phyloP scores from a whole-genome alignment of 2,329 filamentous ascomycete species.

The Pseudogymnoascus sp. region DNA sequence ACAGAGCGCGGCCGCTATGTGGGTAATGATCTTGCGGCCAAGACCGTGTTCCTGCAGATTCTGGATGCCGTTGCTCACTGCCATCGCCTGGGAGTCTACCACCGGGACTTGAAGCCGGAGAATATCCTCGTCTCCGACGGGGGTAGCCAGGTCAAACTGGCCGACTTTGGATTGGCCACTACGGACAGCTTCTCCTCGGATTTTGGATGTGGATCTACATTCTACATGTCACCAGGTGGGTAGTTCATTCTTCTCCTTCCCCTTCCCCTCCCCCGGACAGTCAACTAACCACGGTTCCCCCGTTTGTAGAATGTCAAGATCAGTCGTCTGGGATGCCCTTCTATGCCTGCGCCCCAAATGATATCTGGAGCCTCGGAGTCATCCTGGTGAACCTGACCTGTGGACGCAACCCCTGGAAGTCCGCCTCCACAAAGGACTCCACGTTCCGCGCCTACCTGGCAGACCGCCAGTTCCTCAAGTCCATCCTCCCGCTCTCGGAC shows the following conservation, averaged over 20 bases:
- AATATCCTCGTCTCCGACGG: slow-evolving; percentile 89
- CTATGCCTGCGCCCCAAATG: slow-evolving; percentile 90
- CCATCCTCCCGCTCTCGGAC: slow-evolving; percentile 82
- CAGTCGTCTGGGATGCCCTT: slow-evolving; percentile 64
- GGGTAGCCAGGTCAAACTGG: slow-evolving; percentile 86
- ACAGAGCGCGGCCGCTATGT: slow-evolving; percentile 91
- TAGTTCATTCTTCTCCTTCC: slow-evolving; percentile 21
- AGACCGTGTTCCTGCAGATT: slow-evolving; percentile 85
- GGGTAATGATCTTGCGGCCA: slow-evolving; percentile 81
- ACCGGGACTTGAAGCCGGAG: slow-evolving; percentile 95
- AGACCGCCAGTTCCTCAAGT: slow-evolving; percentile 79
- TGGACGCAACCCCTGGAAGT: slow-evolving; percentile 98
- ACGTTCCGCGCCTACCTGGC: slow-evolving; percentile 88
- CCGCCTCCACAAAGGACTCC: slow-evolving; percentile 84
- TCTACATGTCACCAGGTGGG: slow-evolving; percentile 99
- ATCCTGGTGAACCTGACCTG: slow-evolving; percentile 97
- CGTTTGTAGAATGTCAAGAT: slow-evolving; percentile 70
- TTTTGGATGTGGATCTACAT: slow-evolving; percentile 95
- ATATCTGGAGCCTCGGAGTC: slow-evolving; percentile 96
- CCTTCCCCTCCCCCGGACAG: slow-evolving; percentile 10
- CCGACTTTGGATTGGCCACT: slow-evolving; percentile 94
- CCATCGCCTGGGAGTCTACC: slow-evolving; percentile 89
- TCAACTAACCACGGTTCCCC: slow-evolving; percentile 26
- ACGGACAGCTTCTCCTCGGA: slow-evolving; percentile 77
- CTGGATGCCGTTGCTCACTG: slow-evolving; percentile 94